Base-by-base conservation (phyloP, 805 yeast species). In the Wickerhamiella cacticola region DNA sequence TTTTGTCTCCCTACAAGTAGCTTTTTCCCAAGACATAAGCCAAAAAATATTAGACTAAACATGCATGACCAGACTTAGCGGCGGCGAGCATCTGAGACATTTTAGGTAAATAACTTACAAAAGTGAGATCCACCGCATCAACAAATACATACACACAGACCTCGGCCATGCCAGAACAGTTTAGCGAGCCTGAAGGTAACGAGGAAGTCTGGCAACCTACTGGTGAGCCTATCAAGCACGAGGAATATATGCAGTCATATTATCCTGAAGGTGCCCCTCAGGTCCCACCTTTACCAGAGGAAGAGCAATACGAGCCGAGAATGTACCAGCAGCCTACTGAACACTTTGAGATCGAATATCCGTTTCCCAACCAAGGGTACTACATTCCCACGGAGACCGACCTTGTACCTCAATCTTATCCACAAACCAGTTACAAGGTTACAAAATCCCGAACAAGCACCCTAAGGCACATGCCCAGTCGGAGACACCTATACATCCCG, bases 21-120 rank as follows among this genome's bases (percentile, higher is more conserved):
- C 36, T 31, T 31, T 31, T 31, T 31, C 16, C n/a, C 21, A 19
- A 4, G 36, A 31, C 16, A 31, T n/a, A 31, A 19, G n/a, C 36
- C 10, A 31, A 19, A 31, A 31, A 31, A 31, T 31, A 31, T 36
- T 22, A 21, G 41, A 23, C 23, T 9, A 15, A 36, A 13, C 41
- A n/a, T 36, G 41, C 41, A 36, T 36, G 41, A 12, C 21, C 28
- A 22, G 24, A 36, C 26, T 24, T 15, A 24, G 19, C 15, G 31
- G 34, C 43, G 16, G 33, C 31, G 23, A 29, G 19, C 23, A 41
- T 41, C 45, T 41, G 45, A 41, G 45, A 41, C 45, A 41, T 41
- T 40, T 41, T 18, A 31, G 38, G 45, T 41, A 41, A 41, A 41
- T 29, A 29, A 41, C 34, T 41, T 21, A 19, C 24, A 36, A 36